Base-by-base conservation (phyloP, 1,284 basidiomycete genomes). In the Leucoagaricus sp. region DNA sequence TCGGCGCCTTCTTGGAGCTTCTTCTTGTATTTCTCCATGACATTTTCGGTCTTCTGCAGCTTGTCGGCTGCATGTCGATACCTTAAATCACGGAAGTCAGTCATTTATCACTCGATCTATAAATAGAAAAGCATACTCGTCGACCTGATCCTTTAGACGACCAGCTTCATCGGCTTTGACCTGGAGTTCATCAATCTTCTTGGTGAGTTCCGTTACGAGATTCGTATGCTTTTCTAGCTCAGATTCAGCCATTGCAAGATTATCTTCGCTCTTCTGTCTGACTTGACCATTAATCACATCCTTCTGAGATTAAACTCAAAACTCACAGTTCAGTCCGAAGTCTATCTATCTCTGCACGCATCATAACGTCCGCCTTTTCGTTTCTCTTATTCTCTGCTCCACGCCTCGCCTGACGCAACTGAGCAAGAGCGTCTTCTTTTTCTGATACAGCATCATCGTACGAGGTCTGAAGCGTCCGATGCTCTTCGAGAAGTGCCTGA, bases 11-110 rank as follows among this genome's bases (percentile, higher is more conserved):
- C 96, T 65, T 98, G 96, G 3, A 98, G 81, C 74, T 98, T 98
- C 81, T 94, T 96, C 79, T 96, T 96, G 76, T 98, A 97, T 72
- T 98, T 99, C 72, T 98, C 95, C 82, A 98, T 94, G 31, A 96
- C 95, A 65, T 96, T 96, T 71, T 98, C 96, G 5, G 89, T 91
- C 78, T 96, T 98, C 66, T 93, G 89, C 31, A 95, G 76, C 60
- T 88, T 91, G 64, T 98, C 96, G 3, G 92, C 91, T 3, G 93
- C 88, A 72, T 97, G 94, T 21, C 89, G 88, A 64, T 91, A 91
- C 67, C 93, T 94, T 45, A 34, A 45, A 15, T 21, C 31, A 36
- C 10, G 64, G 21, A 44, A 25, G 44, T 61, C 17, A 55, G 46
- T 19, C 10, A 36, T 40, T 38, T 19, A 38, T 33, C 42, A 8